phyloP scores from a whole-genome alignment of 345 rosid genomes.

The Pseudoturritis turrita region DNA sequence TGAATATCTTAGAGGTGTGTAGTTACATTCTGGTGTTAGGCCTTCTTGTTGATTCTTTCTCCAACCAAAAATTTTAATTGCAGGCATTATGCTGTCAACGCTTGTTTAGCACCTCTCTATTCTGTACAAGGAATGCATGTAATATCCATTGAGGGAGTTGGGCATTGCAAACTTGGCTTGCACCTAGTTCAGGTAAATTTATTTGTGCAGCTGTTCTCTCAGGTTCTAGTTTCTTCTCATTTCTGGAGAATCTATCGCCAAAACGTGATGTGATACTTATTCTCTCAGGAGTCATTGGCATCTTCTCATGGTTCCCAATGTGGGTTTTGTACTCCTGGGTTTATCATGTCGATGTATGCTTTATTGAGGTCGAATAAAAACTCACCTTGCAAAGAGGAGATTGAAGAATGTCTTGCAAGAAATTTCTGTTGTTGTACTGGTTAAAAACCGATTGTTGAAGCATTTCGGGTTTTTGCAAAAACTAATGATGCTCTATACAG shows the following conservation, averaged over 20 bases:
- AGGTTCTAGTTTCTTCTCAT: background rate
- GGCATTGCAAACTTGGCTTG: slow-evolving; percentile 67
- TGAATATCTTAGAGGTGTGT: slow-evolving; percentile 89
- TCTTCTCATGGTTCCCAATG: slow-evolving; percentile 89
- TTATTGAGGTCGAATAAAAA: slow-evolving; percentile 66
- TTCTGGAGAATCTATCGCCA: background rate
- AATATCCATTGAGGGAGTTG: slow-evolving; percentile 90
- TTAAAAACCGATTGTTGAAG: slow-evolving; percentile 88
- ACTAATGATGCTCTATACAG: slow-evolving; percentile 61
- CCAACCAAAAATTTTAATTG: background rate
- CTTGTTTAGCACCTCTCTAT: slow-evolving; percentile 92
- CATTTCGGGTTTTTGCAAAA: slow-evolving; percentile 88
- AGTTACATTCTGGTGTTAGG: background rate
- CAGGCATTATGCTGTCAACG: slow-evolving; percentile 95
- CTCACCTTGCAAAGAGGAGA: slow-evolving; percentile 72
- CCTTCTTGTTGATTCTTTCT: background rate
- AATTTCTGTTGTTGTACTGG: slow-evolving; percentile 96
- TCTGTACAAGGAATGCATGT: slow-evolving; percentile 96
- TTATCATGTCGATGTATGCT: slow-evolving; percentile 92
- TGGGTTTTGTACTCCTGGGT: slow-evolving; percentile 99
- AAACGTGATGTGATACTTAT: background rate
- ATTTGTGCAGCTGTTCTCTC: too few relatives aligned
- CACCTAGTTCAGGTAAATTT: slow-evolving; percentile 80
- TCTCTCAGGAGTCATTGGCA: slow-evolving; percentile 71
- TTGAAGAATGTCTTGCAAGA: slow-evolving; percentile 92